Percentiles rank a stretch among this genome's conserved stretches.
Evolutionary conservation across 2,329 filamentous ascomycete species (phyloP).

Genomic region (Neoascochyta sp.): DNA sequence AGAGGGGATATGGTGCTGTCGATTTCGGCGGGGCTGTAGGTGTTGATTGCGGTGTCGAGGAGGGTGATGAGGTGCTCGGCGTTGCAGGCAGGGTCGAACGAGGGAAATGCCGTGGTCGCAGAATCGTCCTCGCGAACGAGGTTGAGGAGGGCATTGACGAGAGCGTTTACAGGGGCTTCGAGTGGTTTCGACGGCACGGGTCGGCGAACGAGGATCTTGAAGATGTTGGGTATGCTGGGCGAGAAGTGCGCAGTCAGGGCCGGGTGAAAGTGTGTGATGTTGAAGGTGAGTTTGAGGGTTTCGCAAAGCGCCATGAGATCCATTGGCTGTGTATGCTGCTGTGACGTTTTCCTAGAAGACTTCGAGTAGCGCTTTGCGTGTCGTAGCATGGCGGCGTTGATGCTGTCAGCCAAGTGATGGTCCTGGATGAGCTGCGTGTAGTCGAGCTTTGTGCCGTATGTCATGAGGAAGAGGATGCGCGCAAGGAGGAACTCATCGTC

Average conservation of each 20-base stretch:
- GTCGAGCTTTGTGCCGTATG: constrained; percentile 69
- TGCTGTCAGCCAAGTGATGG: constrained; percentile 62
- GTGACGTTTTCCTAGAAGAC: constrained; percentile 16
- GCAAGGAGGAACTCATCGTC: constrained; percentile 85
- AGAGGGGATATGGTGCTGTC: constrained; percentile 69
- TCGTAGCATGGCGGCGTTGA: constrained; percentile 65
- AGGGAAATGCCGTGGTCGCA: constrained; percentile 59
- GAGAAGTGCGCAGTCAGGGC: constrained; percentile 61
- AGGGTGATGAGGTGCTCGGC: constrained; percentile 65
- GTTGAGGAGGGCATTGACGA: constrained; percentile 80
- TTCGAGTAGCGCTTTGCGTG: constrained; percentile 55
- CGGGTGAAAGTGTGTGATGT: constrained; percentile 72
- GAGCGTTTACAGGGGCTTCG: constrained; percentile 64
- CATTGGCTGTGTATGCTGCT: constrained; percentile 53
- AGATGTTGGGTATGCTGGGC: constrained; percentile 63
- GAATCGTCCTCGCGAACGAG: constrained; percentile 61
- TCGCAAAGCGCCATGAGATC: constrained; percentile 78
- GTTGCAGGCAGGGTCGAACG: constrained; percentile 56
- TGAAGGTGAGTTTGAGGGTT: constrained; percentile 84
- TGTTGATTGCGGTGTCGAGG: constrained; percentile 61
- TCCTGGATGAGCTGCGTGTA: constrained; percentile 63
- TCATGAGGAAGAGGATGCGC: constrained; percentile 75
- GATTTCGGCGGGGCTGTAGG: constrained; percentile 65
- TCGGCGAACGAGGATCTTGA: constrained; percentile 64
- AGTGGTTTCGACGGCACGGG: constrained; percentile 63